phyloP scores from a whole-genome alignment of 2,329 filamentous ascomycete species.

The Neofusicoccum parvum region DNA sequence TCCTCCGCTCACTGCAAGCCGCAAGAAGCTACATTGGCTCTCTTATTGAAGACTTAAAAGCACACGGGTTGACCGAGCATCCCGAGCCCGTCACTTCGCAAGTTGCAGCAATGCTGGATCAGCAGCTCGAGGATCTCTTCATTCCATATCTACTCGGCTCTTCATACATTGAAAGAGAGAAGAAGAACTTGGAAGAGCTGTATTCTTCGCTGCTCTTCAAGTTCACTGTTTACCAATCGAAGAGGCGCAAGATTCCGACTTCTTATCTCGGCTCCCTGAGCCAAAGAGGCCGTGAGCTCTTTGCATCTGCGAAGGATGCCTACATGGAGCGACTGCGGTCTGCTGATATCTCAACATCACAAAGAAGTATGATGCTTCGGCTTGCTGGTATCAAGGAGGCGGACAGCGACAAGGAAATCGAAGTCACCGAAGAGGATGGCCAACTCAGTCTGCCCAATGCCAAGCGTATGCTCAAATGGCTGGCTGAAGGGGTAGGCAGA shows the following conservation, averaged over 20 bases:
- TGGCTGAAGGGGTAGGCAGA: constrained; percentile 90
- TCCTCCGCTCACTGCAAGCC: constrained; percentile 85
- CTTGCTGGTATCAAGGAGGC: constrained; percentile 81
- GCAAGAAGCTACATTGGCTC: constrained; percentile 85
- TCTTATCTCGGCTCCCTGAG: constrained; percentile 92
- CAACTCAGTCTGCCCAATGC: constrained; percentile 78
- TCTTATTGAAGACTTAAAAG: constrained; percentile 88
- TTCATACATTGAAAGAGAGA: constrained; percentile 67
- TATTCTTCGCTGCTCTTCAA: constrained; percentile 95
- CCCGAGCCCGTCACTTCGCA: constrained; percentile 88
- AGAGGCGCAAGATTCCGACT: constrained; percentile 82
- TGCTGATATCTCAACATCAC: constrained; percentile 82
- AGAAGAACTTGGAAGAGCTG: constrained; percentile 72
- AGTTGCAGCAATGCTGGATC: constrained; percentile 71
- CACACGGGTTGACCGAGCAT: constrained; percentile 92
- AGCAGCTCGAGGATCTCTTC: constrained; percentile 68
- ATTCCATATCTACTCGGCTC: constrained; percentile 67
- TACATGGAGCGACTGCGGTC: constrained; percentile 89
- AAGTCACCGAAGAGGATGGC: constrained; percentile 88
- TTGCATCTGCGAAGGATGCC: constrained; percentile 84
- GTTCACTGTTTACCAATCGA: constrained; percentile 81
- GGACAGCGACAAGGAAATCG: constrained; percentile 79
- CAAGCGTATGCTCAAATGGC: constrained; percentile 98
- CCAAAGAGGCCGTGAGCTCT: constrained; percentile 84
- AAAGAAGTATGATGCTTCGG: constrained; percentile 86